phyloP scores from a whole-genome alignment of 1,139 yeast genomes.

The Zygotorulaspora mrakii region DNA sequence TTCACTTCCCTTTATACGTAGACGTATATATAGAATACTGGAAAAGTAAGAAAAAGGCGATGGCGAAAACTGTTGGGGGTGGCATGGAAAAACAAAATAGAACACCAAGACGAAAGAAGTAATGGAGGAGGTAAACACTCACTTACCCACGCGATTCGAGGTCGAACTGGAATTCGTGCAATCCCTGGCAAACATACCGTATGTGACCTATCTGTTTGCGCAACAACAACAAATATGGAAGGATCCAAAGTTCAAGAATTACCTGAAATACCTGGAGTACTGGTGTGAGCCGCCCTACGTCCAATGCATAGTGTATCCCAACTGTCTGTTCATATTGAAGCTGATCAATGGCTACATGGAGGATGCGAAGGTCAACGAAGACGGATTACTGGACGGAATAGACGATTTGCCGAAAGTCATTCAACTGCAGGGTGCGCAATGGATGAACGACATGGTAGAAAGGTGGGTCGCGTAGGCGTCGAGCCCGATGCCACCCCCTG shows the following conservation, averaged over 20 bases:
- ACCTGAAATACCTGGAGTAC: slow-evolving; percentile 60
- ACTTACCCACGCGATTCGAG: slow-evolving; percentile 64
- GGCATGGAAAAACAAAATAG: not conserved
- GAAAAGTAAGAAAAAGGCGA: not conserved
- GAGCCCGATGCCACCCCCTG: too few relatives aligned
- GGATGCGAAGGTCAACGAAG: slow-evolving; percentile 29
- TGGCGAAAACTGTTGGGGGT: too few relatives aligned
- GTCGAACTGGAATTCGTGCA: slow-evolving; percentile 75
- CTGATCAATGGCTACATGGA: slow-evolving; percentile 44
- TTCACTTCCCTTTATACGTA: too few relatives aligned
- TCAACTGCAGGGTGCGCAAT: slow-evolving; percentile 56
- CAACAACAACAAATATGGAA: slow-evolving; percentile 43
- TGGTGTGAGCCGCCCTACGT: slow-evolving; percentile 67
- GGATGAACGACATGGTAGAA: slow-evolving; percentile 73
- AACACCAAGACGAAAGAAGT: not conserved
- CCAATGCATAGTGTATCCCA: slow-evolving; percentile 67
- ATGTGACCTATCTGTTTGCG: slow-evolving; percentile 58
- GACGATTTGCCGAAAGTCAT: slow-evolving; percentile 53
- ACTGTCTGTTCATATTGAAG: slow-evolving; percentile 59
- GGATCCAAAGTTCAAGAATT: slow-evolving; percentile 48
- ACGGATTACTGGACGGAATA: slow-evolving; percentile 36
- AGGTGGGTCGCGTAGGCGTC: slow-evolving; percentile 50
- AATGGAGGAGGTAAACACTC: slow-evolving; percentile 4
- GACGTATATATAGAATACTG: not conserved
- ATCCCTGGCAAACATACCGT: slow-evolving; percentile 69